Evolutionary conservation across 169 alveolate genomes (phyloP).

Genomic region (Amoebophrya sp.): DNA sequence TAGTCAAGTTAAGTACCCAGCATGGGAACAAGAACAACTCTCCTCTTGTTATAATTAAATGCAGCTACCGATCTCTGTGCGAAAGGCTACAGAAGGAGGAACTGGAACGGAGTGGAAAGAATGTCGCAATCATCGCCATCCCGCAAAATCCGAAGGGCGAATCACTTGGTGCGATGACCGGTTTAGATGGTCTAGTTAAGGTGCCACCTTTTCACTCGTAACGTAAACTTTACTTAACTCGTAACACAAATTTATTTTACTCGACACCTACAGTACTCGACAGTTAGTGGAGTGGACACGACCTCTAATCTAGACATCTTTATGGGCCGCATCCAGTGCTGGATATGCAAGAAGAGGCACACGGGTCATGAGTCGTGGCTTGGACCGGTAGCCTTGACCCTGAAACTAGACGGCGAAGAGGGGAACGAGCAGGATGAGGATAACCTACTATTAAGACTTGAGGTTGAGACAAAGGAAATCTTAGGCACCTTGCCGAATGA

Average conservation of each 20-base stretch:
- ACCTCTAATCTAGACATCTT: no score
- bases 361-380: background rate
- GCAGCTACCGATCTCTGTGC: background rate
- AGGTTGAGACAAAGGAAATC: no score
- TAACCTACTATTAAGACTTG: background rate
- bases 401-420: background rate
- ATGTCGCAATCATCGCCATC: background rate
- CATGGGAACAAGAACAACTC: no score
- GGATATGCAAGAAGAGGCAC: conserved; percentile 20
- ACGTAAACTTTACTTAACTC: no score
- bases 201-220: no score
- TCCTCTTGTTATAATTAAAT: no score
- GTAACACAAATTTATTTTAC: no score
- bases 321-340: background rate
- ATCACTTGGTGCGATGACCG: background rate
- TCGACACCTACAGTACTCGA: no score
- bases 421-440: background rate
- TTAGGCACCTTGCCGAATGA: no score
- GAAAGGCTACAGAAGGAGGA: background rate
- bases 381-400: background rate
- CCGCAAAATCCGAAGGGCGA: conserved; percentile 20
- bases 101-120: background rate
- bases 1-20: no score
- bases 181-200: background rate
- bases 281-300: no score